Evolutionary conservation across 2,329 filamentous ascomycete species (phyloP).

Genomic region (Pseudogymnoascus sp.): DNA sequence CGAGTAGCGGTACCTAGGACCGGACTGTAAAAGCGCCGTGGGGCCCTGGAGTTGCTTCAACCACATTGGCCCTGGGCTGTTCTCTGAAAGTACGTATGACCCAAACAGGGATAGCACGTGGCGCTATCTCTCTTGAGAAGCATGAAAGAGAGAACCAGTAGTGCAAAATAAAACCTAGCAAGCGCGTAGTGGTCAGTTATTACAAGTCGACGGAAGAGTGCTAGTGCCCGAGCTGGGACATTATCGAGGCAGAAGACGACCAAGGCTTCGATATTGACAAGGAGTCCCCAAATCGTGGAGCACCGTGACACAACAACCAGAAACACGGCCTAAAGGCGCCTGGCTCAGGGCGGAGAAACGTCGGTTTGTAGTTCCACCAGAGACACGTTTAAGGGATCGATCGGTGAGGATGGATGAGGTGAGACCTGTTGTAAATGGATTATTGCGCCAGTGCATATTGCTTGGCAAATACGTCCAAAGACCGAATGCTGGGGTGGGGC

Average conservation of each 20-base stretch:
- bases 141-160: conserved; percentile 2
- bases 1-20: conserved; percentile 2
- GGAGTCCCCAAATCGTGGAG: background rate
- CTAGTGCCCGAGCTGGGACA: conserved; percentile 4
- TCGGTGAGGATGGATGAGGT: background rate
- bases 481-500: conserved; percentile 1
- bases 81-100: conserved; percentile 1
- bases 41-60: background rate
- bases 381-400: conserved; percentile 6
- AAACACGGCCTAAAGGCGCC: background rate
- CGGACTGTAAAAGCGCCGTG: background rate
- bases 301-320: background rate
- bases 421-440: conserved; percentile 4
- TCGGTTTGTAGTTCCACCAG: background rate
- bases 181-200: conserved; percentile 1
- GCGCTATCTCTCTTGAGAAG: background rate
- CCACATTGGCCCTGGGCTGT: background rate
- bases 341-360: background rate
- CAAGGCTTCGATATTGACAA: conserved; percentile 1
- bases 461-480: background rate
- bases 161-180: conserved; percentile 3
- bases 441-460: background rate
- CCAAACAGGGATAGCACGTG: conserved; percentile 7
- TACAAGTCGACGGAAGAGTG: conserved; percentile 6
- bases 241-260: conserved; percentile 2